Conservation (phyloP, 2,329 filamentous ascomycete genomes). For the Trichocomaceae sp. region DNA sequence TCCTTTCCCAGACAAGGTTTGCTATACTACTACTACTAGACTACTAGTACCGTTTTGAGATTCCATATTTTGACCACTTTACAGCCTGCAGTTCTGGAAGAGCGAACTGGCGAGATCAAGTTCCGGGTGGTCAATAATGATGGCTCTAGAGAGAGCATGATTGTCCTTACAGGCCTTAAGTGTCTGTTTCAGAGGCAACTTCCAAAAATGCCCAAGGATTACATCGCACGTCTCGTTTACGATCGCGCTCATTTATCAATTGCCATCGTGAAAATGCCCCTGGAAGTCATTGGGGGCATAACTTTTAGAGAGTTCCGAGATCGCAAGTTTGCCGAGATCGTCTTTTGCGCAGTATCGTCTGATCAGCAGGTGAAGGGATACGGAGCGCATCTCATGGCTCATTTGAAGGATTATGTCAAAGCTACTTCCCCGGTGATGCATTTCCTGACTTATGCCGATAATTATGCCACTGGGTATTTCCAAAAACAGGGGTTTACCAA, state of each 20-base stretch:
- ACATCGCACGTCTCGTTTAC: constrained; percentile 95
- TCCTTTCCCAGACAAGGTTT: constrained; percentile 81
- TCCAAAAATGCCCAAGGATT: constrained; percentile 98
- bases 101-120: constrained; percentile 88
- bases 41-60: background rate
- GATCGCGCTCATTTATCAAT: constrained; percentile 94
- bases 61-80: constrained; percentile 15
- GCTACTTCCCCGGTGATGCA: constrained; percentile 96
- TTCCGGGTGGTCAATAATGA: constrained; percentile 99
- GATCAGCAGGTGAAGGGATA: constrained; percentile 99
- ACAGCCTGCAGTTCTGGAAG: constrained; percentile 83
- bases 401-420: constrained; percentile 96
- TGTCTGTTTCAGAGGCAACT: constrained; percentile 98
- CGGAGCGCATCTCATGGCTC: constrained; percentile 94
- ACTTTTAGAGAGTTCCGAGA: constrained; percentile 92
- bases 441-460: constrained; percentile 96
- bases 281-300: constrained; percentile 92
- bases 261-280: constrained; percentile 91
- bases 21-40: too few relatives aligned
- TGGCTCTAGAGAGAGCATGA: constrained; percentile 74
- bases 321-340: constrained; percentile 92
- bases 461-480: constrained; percentile 98
- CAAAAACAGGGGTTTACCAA: constrained; percentile 99
- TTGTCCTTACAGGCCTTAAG: constrained; percentile 91
- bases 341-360: constrained; percentile 95